Base-by-base conservation (phyloP, 2,329 filamentous ascomycete species). In the Trichoderma sp. region DNA sequence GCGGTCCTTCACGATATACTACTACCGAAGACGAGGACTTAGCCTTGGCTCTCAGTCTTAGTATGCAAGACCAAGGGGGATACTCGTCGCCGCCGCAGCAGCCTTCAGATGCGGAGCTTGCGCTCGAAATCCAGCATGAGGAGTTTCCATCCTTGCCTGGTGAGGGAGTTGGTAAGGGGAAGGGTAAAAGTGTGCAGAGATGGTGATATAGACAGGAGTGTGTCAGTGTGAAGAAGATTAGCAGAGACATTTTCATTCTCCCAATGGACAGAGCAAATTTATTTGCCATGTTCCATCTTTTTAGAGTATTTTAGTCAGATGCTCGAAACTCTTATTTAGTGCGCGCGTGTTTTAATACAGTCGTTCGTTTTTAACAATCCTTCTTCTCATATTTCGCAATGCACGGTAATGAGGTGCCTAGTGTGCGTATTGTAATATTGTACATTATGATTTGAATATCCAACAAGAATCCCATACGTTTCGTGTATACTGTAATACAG, bases 21-120 rank as follows among this genome's bases (percentile, higher is more conserved):
- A 72, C 76, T 3, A 73, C 73, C 0, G 79, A 80, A 14, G 88
- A 90, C 60, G 87, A 88, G 65, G 90, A 91, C 74, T 74, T 91
- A 61, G 87, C 89, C 68, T 81, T 90, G 43, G 90, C 90, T 3
- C 78, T 91, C 63, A 84, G 85, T 73, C 80, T 91, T 26, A 92
- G 90, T 75, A 81, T 91, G 74, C 85, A 87, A 56, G 88, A 90
- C 73, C 80, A 84, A 74, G 81, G 80, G 28, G n/a, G 71, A 15
- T 24, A 71, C n/a, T 68, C 74, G 39, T 51, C 69, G 8, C 65
- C 75, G 34, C 26, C 60, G 7, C 58, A 74, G 47, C 30, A 57
- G 9, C 24, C 43, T 7, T 32, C 34, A 14, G 43, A 68, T 3
- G 63, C 69, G 0, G 72, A 75, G 0, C 39, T 61, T 9, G 75